Evolutionary conservation across 345 rosid genomes (phyloP), one percentile per base, ranked within the genome.

Genomic region (Eucalyptus cloeziana): DNA sequence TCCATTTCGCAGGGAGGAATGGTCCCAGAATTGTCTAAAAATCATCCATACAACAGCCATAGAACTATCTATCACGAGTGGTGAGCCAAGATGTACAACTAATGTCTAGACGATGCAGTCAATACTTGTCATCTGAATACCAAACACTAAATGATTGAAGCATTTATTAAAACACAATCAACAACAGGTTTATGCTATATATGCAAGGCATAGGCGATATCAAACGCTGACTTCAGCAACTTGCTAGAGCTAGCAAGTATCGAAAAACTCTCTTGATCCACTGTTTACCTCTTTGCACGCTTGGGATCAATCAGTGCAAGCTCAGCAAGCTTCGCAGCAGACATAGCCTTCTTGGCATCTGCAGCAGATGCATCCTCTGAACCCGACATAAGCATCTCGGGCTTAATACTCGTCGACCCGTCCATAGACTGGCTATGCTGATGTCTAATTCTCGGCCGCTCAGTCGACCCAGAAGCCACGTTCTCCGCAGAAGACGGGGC

Each of bases 341-440:
- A 96, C 90, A 96, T 92, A 12, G 99, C 95, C 90, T 98, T 98
- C 95, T 97, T 98, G 88, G 95, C 86, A 92, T 97, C 98, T 81
- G 93, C 93, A 1, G 87, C 27, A 44, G 96, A 90, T 19, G 76
- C 93, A 6, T 96, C 99, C 69, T 96, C 99, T 7, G 95, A 93
- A 85, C 95, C 96, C 7, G 96, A 93, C 90, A 96, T 91, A 56
- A 98, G 97, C 98, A 98, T 96, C 90, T 97, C 99, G n/a, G 96
- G 94, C 91, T 94, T 94, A 76, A 97, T 94, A 88, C 92, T 96
- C 13, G 95, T 92, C 0, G 99, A 96, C 30, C 99, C 99, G 90
- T 98, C 99, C 99, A 98, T 97, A 47, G 99, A 97, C 85, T 92
- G 99, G 92, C 99, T 96, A 50, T 97, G 98, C 79, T 98, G 99